Evolutionary conservation across 257 asterid genomes (phyloP).

Genomic region (Solanum pimpinellifolium): DNA sequence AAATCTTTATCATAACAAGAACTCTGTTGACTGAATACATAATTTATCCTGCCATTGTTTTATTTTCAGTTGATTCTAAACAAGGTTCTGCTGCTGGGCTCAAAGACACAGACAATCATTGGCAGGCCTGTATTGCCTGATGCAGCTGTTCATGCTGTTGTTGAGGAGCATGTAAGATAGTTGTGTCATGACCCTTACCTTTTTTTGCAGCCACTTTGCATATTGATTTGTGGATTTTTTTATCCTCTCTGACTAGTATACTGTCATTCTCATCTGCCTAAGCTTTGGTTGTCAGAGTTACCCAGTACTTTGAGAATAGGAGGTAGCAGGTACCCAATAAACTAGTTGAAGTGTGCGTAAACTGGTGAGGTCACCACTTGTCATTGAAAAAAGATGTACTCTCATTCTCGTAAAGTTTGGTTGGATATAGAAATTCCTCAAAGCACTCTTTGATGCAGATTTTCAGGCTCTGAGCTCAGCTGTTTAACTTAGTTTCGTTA

Average conservation of each 20-base stretch:
- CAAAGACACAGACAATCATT: slow-evolving; percentile 58
- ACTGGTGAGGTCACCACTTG: background rate
- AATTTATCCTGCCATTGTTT: background rate
- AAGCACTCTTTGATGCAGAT: background rate
- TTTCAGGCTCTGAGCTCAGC: background rate
- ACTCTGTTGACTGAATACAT: background rate
- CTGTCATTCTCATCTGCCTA: background rate
- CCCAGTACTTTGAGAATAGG: background rate
- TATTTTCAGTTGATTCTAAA: slow-evolving; percentile 57
- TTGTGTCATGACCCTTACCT: background rate
- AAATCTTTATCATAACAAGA: background rate
- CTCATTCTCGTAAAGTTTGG: background rate
- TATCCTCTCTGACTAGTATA: background rate
- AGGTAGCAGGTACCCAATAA: background rate
- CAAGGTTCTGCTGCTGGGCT: slow-evolving; percentile 86
- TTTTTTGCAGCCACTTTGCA: background rate
- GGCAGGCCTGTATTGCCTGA: slow-evolving; percentile 90
- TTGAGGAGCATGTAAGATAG: slow-evolving; percentile 90
- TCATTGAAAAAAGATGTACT: background rate
- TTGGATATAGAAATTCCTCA: background rate
- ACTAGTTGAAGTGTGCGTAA: background rate
- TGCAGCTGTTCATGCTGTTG: slow-evolving; percentile 93
- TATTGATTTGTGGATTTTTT: background rate
- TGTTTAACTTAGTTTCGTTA: background rate
- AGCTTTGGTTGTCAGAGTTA: background rate